Evolutionary conservation across 306 rosid species (phyloP), one percentile per base, ranked within the genome.

Genomic region (Malus asiatica): DNA sequence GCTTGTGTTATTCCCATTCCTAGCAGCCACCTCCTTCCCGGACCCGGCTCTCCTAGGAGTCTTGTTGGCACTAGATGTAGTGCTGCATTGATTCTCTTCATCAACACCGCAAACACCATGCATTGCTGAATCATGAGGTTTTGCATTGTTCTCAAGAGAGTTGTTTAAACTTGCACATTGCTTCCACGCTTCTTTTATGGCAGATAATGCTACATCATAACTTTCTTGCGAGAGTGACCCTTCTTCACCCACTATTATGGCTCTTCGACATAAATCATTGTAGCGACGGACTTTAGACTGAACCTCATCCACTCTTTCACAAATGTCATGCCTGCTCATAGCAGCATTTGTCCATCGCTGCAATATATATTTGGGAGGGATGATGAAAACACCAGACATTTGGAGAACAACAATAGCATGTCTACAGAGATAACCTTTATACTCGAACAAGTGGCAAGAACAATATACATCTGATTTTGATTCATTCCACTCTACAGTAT

Each of bases 321-420:
- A 78, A 42, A 79, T 72, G 66, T 69, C 57, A 65, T 79, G 82
- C 67, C 73, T 65, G 51, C 82, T 79, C 63, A 65, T 53, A 29
- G 78, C 82, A 40, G 73, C 66, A 65, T 79, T 72, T 72, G 82
- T 72, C 82, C 82, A 79, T 59, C 74, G 68, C 73, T 79, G 74
- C 67, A 79, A 65, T 42, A 79, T 42, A 79, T 79, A 79, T 44
- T 79, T 79, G 60, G 82, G 7, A 27, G 78, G 82, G 77, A 79
- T 72, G 73, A 60, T 79, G 61, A 79, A 79, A 66, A 79, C 60
- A 64, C 82, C 78, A 29, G 82, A 79, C 82, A 79, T 79, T 45
- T 79, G 82, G 35, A 79, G 77, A 73, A 79, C 82, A 72, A 79
- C 77, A 72, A 79, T 72, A 55, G 82, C 78, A 42, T 79, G 82